Evolutionary conservation across 2,329 filamentous ascomycete species (phyloP).

Genomic region (Ophiostoma ips): DNA sequence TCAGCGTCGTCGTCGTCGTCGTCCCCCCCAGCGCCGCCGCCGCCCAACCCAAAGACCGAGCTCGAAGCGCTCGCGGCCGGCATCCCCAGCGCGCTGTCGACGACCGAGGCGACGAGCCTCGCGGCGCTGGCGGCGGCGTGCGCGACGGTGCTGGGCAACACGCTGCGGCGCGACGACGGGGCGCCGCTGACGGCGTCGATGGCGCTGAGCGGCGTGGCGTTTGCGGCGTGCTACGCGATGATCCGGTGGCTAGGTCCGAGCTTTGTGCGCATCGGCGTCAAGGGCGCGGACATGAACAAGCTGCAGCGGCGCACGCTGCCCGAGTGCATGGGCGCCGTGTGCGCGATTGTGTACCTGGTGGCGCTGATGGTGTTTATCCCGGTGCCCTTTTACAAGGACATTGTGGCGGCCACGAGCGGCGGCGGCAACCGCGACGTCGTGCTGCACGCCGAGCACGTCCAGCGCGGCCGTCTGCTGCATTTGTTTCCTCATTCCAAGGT

Average conservation of each 20-base stretch:
- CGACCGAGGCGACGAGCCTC: conserved; percentile 38
- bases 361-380: conserved; percentile 85
- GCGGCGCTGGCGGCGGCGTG: conserved; percentile 54
- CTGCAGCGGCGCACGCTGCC: conserved; percentile 60
- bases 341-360: conserved; percentile 82
- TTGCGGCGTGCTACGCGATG: conserved; percentile 67
- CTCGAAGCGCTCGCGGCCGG: conserved; percentile 7
- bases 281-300: conserved; percentile 77
- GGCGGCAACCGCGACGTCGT: conserved; percentile 85
- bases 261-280: conserved; percentile 78
- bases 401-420: conserved; percentile 86
- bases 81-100: conserved; percentile 28
- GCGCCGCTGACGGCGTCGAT: conserved; percentile 81
- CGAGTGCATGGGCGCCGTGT: conserved; percentile 91
- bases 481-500: conserved; percentile 92
- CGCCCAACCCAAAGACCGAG: conserved; percentile 1
- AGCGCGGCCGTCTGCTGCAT: conserved; percentile 76
- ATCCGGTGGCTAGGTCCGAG: conserved; percentile 86
- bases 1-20: background rate
- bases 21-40: background rate
- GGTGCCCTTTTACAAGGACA: conserved; percentile 96
- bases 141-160: conserved; percentile 61
- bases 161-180: conserved; percentile 73
- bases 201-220: conserved; percentile 74
- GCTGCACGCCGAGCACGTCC: conserved; percentile 54